Percentiles rank a stretch among this genome's conserved stretches.
phyloP scores from a whole-genome alignment of 208 protist species.

The Leishmania braziliensis region DNA sequence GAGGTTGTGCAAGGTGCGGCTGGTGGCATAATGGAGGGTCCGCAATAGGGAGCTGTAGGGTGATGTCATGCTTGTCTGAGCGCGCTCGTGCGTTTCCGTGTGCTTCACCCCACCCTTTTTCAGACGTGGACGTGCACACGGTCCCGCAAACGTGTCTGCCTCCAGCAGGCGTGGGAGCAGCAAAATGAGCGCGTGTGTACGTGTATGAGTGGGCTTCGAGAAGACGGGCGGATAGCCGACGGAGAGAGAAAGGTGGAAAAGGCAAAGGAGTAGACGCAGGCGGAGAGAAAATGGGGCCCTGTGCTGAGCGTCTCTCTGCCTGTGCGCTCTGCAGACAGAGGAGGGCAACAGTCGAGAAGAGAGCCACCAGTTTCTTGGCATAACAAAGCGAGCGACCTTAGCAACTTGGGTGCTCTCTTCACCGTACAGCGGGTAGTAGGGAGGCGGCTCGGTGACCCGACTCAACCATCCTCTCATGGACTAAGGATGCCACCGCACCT shows the following conservation, averaged over 20 bases:
- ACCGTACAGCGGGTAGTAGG: background rate
- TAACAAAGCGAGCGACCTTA: background rate
- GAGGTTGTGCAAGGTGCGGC: conserved; percentile 21
- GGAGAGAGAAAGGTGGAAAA: background rate
- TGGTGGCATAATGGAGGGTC: conserved; percentile 18
- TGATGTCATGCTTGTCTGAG: conserved; percentile 2
- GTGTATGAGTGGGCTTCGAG: conserved; percentile 1
- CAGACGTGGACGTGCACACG: background rate
- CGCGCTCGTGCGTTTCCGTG: background rate
- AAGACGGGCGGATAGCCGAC: background rate
- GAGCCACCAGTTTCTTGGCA: background rate
- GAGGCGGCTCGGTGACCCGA: background rate
- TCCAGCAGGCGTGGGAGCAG: background rate
- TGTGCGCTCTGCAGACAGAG: background rate
- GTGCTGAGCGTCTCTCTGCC: background rate
- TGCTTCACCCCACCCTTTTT: background rate
- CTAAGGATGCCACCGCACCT: background rate
- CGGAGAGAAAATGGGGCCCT: background rate
- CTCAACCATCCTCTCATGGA: background rate
- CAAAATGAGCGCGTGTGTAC: background rate
- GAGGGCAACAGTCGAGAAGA: background rate
- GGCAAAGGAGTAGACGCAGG: background rate
- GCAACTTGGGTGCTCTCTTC: background rate
- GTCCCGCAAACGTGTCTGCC: background rate
- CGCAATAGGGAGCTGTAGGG: background rate